Evolutionary conservation across 139 green algal genomes (phyloP).

Genomic region (Pseudopediastrum boryanum): DNA sequence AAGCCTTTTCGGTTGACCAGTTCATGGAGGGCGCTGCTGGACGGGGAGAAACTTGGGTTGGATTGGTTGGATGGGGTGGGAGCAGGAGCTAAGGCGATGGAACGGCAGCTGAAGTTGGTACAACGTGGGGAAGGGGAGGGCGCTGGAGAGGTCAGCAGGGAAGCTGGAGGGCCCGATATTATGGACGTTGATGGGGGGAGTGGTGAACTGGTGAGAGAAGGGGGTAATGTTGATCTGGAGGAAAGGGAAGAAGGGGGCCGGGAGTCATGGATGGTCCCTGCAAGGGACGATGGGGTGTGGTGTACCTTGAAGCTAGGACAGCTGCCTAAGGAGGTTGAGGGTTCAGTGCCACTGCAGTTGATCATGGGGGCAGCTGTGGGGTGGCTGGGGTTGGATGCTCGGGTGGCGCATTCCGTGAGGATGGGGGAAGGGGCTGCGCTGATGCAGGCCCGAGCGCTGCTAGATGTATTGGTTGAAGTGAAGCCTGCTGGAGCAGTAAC

Average conservation of each 20-base stretch:
- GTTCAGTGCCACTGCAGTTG: neutral
- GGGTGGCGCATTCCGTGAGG: neutral
- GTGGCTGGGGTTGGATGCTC: neutral
- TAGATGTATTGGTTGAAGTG: neutral
- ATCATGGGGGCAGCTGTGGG: neutral
- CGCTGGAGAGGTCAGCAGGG: too few species aligned
- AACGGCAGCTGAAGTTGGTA: too few species aligned
- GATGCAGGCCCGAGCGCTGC: constrained; percentile 13
- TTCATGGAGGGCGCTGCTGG: too few species aligned
- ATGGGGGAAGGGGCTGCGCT: too few species aligned
- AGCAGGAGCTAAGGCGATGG: too few species aligned
- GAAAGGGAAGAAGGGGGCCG: neutral
- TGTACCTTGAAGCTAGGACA: neutral
- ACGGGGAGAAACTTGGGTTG: too few species aligned
- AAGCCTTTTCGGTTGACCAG: too few species aligned
- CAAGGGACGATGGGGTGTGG: neutral
- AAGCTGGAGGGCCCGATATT: too few species aligned
- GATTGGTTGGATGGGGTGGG: too few species aligned
- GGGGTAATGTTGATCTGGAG: neutral
- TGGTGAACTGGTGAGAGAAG: too few species aligned
- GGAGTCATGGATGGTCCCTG: neutral
- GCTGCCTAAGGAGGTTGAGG: neutral
- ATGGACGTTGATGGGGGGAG: too few species aligned
- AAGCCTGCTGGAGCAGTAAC: neutral
- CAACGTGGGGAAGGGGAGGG: too few species aligned